Evolutionary conservation across 805 yeast genomes (phyloP).

Genomic region (Wickerhamomyces silvicola): DNA sequence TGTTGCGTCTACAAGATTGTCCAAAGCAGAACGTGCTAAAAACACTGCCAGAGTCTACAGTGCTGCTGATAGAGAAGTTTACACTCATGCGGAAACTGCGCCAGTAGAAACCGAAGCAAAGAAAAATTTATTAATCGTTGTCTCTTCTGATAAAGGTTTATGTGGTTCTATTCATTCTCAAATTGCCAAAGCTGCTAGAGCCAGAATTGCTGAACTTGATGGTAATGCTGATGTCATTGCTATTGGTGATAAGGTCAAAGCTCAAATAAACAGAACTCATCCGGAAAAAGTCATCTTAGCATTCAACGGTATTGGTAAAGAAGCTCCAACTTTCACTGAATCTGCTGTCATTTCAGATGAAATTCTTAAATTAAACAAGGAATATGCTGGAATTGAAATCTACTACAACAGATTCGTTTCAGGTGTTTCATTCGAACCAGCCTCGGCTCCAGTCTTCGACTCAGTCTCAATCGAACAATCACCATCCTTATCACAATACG

Average conservation of each 20-base stretch:
- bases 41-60: conserved; percentile 78
- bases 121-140: conserved; percentile 76
- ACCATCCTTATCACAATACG: conserved; percentile 79
- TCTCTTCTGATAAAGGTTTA: conserved; percentile 95
- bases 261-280: conserved; percentile 81
- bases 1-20: conserved; percentile 95
- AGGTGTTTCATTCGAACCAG: conserved; percentile 88
- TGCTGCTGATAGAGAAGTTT: conserved; percentile 73
- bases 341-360: conserved; percentile 85
- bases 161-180: conserved; percentile 98
- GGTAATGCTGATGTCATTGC: conserved; percentile 75
- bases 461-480: conserved; percentile 72
- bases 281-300: conserved; percentile 62
- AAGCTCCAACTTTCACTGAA: conserved; percentile 90
- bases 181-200: conserved; percentile 82
- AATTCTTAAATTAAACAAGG: conserved; percentile 49
- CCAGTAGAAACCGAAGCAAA: conserved; percentile 40
- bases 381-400: conserved; percentile 72
- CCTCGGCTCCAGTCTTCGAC: conserved; percentile 58
- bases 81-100: conserved; percentile 73
- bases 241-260: conserved; percentile 91
- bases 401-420: conserved; percentile 83
- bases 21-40: conserved; percentile 95
- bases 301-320: conserved; percentile 91
- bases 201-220: conserved; percentile 45